These are phyloP conservation scores for Polygonum aviculare DNA, from an alignment of 148 eudicot species.

Conservation along the genomic window DNA sequence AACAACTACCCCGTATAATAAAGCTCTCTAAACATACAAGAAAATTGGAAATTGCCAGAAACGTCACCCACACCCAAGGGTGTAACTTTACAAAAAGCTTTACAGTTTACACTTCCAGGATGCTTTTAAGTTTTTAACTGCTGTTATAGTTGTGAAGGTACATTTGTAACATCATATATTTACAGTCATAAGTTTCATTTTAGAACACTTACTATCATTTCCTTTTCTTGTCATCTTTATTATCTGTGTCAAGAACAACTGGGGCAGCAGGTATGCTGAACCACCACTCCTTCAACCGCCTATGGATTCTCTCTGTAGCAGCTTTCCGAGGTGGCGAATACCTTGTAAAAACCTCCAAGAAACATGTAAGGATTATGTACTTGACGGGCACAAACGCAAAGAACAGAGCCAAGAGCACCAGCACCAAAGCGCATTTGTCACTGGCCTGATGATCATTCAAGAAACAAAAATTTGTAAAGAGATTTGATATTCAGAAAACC, in stretches of 20 bases:
- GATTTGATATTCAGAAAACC: no score
- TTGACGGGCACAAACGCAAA: slow-evolving; percentile 50
- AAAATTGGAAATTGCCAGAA: not conserved
- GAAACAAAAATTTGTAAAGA: not conserved
- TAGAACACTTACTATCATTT: slow-evolving; percentile 16
- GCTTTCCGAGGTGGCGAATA: slow-evolving; percentile 72
- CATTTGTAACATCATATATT: slow-evolving; percentile 9
- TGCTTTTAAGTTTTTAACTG: not conserved
- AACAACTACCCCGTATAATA: not conserved
- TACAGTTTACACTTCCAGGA: not conserved
- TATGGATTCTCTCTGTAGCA: slow-evolving; percentile 57
- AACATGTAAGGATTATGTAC: slow-evolving; percentile 40
- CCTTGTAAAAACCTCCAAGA: slow-evolving; percentile 57
- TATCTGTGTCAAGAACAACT: slow-evolving; percentile 50
- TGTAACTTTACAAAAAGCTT: not conserved
- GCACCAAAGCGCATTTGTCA: slow-evolving; percentile 46
- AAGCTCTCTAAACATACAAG: not conserved
- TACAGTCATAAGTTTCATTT: not conserved
- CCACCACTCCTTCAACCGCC: slow-evolving; percentile 93
- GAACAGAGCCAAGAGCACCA: slow-evolving; percentile 37
- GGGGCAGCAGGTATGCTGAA: slow-evolving; percentile 96
- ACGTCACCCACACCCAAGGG: not conserved
- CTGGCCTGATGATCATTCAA: slow-evolving; percentile 56
- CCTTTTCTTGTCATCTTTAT: slow-evolving; percentile 65
- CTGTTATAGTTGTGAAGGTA: not conserved